Percentiles rank a stretch among this genome's conserved stretches.
These are phyloP conservation scores for Cytospora piceicola DNA, from an alignment of 2,329 filamentous ascomycete genomes.

Conservation along the genomic window DNA sequence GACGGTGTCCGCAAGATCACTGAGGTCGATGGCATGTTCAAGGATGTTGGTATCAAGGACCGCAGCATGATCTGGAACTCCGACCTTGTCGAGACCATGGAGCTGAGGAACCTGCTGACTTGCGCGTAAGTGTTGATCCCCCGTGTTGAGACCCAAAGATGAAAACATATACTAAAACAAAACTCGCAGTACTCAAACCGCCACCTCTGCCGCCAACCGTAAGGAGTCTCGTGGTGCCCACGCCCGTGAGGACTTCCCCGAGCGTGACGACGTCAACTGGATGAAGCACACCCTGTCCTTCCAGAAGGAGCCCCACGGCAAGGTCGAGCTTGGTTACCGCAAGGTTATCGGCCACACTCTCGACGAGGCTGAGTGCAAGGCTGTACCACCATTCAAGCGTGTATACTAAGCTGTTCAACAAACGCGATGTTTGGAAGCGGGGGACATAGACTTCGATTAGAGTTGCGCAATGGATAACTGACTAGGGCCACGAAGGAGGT, in stretches of 20 bases:
- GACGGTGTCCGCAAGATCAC: conserved; percentile 89
- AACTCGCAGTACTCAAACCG: conserved; percentile 78
- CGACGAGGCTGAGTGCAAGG: conserved; percentile 94
- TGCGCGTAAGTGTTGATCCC: conserved; percentile 75
- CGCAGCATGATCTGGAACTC: conserved; percentile 99
- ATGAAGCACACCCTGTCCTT: conserved; percentile 99
- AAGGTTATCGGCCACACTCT: conserved; percentile 80
- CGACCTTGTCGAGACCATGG: conserved; percentile 93
- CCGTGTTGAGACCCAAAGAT: background rate
- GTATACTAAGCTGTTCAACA: conserved; percentile 67
- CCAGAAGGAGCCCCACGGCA: conserved; percentile 90
- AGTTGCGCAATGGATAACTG: background rate
- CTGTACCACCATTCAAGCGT: conserved; percentile 95
- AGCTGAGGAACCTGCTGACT: conserved; percentile 92
- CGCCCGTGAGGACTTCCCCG: conserved; percentile 94
- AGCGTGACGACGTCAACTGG: conserved; percentile 94
- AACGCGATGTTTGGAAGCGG: too few species aligned
- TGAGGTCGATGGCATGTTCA: conserved; percentile 79
- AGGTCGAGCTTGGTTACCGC: conserved; percentile 86
- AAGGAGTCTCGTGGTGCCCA: conserved; percentile 98
- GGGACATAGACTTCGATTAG: conserved; percentile 11
- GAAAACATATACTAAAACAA: conserved; percentile 31
- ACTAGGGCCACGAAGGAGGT: conserved; percentile 4
- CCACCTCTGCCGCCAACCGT: conserved; percentile 84
- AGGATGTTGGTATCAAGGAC: conserved; percentile 91